Evolutionary conservation across 148 eudicot species (phyloP).

Genomic region (Heliosperma pusillum): DNA sequence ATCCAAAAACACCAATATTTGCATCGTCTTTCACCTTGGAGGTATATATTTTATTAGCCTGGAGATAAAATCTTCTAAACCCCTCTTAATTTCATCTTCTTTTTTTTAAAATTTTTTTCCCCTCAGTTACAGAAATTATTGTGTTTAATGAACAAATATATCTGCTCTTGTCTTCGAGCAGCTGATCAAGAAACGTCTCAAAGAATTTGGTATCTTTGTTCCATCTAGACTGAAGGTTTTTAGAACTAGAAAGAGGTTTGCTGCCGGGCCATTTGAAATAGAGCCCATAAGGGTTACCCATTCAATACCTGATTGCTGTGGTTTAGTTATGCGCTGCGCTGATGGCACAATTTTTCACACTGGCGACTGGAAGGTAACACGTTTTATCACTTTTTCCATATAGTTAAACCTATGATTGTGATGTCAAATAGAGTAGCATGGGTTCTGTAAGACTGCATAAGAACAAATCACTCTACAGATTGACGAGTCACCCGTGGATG

Average conservation of each 20-base stretch:
- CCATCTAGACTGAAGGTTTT: slow-evolving; percentile 89
- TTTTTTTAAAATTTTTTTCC: neutral
- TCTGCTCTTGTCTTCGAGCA: slow-evolving; percentile 32
- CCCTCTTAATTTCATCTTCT: too few relatives aligned
- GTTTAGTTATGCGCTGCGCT: slow-evolving; percentile 90
- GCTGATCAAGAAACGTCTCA: slow-evolving; percentile 91
- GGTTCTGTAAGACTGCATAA: neutral
- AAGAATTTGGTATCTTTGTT: slow-evolving; percentile 89
- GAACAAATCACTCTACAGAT: slow-evolving; percentile 48
- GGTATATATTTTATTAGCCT: slow-evolving; percentile 38
- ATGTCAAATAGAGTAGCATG: neutral
- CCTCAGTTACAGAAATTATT: neutral
- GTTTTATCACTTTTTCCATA: slow-evolving; percentile 16
- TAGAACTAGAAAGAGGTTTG: slow-evolving; percentile 62
- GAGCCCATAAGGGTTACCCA: slow-evolving; percentile 96
- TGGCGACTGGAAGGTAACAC: slow-evolving; percentile 97
- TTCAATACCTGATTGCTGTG: slow-evolving; percentile 98
- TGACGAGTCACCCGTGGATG: slow-evolving; percentile 92
- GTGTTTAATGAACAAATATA: neutral
- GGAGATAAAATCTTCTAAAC: neutral
- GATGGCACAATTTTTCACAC: slow-evolving; percentile 98
- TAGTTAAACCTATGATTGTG: neutral
- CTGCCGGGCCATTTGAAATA: slow-evolving; percentile 93
- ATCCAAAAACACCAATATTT: slow-evolving; percentile 83
- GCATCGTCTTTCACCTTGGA: slow-evolving; percentile 98